A percentile compares a stretch with the other conserved stretches of the same genome.
phyloP scores from a whole-genome alignment of 768 basidiomycete genomes.

The Tylopilus rubrobrunneus region DNA sequence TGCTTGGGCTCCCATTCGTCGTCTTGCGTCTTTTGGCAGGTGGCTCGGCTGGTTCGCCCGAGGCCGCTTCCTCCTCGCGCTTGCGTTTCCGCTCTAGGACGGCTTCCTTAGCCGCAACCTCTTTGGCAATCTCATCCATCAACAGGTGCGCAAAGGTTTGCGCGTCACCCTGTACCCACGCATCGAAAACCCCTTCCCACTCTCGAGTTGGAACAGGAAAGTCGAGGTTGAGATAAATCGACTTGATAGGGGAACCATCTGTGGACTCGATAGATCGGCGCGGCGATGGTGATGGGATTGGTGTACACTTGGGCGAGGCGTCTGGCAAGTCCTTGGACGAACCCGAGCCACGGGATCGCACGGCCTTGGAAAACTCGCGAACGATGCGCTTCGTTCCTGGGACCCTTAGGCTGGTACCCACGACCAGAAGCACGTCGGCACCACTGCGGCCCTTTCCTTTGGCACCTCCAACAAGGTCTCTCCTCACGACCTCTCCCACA shows the following conservation, averaged over 20 bases:
- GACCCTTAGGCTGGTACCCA: slow-evolving; percentile 84
- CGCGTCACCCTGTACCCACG: slow-evolving; percentile 85
- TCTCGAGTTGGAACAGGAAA: slow-evolving; percentile 82
- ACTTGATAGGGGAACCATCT: slow-evolving; percentile 56
- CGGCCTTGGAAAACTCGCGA: slow-evolving; percentile 79
- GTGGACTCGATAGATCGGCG: slow-evolving; percentile 30
- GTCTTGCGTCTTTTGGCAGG: slow-evolving; percentile 28
- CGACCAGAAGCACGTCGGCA: slow-evolving; percentile 83
- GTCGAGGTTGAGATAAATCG: slow-evolving; percentile 82
- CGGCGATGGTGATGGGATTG: slow-evolving; percentile 47
- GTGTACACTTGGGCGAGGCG: slow-evolving; percentile 25
- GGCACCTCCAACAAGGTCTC: slow-evolving; percentile 70
- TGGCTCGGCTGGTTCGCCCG: slow-evolving; percentile 14
- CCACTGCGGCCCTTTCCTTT: slow-evolving; percentile 66
- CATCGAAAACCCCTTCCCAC: slow-evolving; percentile 89
- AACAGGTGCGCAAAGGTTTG: slow-evolving; percentile 70
- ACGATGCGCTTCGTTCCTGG: slow-evolving; percentile 92
- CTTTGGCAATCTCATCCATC: slow-evolving; percentile 54
- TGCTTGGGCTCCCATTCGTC: slow-evolving; percentile 6
- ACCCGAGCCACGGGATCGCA: slow-evolving; percentile 46
- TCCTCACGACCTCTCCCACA: slow-evolving; percentile 79
- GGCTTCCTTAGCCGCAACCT: slow-evolving; percentile 50
- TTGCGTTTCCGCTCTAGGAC: slow-evolving; percentile 53
- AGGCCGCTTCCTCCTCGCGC: slow-evolving; percentile 45
- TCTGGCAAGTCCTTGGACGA: slow-evolving; percentile 32